Evolutionary conservation across 257 asterid genomes (phyloP).

Genomic region (Solanum sejunctum): DNA sequence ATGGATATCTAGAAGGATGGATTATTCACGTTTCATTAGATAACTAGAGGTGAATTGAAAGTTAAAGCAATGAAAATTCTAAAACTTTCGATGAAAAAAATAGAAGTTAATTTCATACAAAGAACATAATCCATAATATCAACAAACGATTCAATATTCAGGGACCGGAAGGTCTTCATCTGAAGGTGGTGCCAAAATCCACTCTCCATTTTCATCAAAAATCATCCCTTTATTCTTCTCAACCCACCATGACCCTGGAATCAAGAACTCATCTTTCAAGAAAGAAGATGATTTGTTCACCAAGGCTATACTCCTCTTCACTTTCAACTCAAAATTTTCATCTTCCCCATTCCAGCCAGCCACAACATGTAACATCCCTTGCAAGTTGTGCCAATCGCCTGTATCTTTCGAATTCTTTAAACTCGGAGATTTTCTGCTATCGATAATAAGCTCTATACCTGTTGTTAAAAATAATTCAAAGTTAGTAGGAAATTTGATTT

Average conservation of each 20-base stretch:
- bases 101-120: too few relatives aligned
- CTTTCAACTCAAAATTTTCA: slow-evolving; percentile 45
- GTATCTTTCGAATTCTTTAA: slow-evolving; percentile 43
- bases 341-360: slow-evolving; percentile 76
- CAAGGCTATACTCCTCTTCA: slow-evolving; percentile 57
- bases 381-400: slow-evolving; percentile 85
- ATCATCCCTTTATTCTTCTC: slow-evolving; percentile 81
- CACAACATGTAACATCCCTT: slow-evolving; percentile 72
- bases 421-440: slow-evolving; percentile 52
- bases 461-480: neutral
- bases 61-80: too few relatives aligned
- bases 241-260: slow-evolving; percentile 89
- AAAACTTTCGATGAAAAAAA: too few relatives aligned
- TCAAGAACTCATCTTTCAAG: slow-evolving; percentile 62
- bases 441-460: slow-evolving; percentile 39
- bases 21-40: too few relatives aligned
- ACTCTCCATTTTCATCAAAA: slow-evolving; percentile 41
- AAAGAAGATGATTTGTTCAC: slow-evolving; percentile 62
- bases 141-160: slow-evolving; percentile 21
- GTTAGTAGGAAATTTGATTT: neutral
- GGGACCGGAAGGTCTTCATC: slow-evolving; percentile 73
- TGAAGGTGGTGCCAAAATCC: slow-evolving; percentile 47
- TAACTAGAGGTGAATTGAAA: too few relatives aligned
- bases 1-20: too few relatives aligned
- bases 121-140: too few relatives aligned